Evolutionary conservation across 306 rosid species (phyloP), one percentile per base, ranked within the genome.

Genomic region (Vigna radiata): DNA sequence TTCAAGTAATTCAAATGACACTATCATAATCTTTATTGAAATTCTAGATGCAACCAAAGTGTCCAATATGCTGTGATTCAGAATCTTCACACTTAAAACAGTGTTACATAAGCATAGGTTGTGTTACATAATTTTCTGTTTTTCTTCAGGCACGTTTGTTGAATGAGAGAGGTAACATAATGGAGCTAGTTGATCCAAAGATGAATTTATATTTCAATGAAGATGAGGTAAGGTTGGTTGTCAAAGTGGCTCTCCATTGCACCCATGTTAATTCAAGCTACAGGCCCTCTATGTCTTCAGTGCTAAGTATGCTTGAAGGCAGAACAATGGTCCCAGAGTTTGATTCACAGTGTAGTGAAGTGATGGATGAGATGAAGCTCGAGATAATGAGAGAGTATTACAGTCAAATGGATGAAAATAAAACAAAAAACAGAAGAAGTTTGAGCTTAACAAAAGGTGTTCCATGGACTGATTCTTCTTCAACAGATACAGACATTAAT

Each of bases 221-320:
- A 72, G 78, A 71, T 19, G 90, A 89, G 78, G 90, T 78, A 73
- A 73, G 59, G 68, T 0, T 59, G 31, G 84, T 89, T 87, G 69
- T 89, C 4, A 77, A 84, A 70, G 55, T 89, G 58, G 87, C 81
- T 2, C 90, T 89, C 23, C 27, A 86, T 48, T 89, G 94, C 90
- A 87, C 90, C 68, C 86, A 86, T 58, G 83, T 79, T 18, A 82
- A 88, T 75, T 87, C 94, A 43, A 89, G 74, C 36, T 87, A 84
- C 5, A 81, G 94, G 48, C 94, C 94, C 1, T 19, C 25, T 52
- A 72, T 56, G 77, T 72, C 67, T 21, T 21, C 43, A 7, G 77
- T 55, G 41, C 10, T 46, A 55, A 72, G 39, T 25, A 72, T 72
- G 67, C 67, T 72, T 37, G 77, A 72, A 31, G 65, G 77, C 11